phyloP scores from a whole-genome alignment of 495 filamentous ascomycete genomes.

The Elasticomyces elasticus region DNA sequence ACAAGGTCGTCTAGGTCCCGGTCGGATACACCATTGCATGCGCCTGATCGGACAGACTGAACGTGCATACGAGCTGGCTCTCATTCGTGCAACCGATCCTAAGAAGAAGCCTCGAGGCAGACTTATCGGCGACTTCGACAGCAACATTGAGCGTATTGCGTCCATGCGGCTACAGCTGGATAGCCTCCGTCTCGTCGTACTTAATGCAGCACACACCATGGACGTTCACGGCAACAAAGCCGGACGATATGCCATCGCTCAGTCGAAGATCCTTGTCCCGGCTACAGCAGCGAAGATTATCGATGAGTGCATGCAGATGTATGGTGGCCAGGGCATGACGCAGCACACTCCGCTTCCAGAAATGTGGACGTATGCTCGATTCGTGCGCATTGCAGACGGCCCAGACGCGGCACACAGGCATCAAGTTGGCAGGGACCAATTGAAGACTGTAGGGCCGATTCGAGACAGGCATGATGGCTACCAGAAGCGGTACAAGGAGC shows the following conservation, averaged over 20 bases:
- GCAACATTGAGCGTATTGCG: slow-evolving; percentile 36
- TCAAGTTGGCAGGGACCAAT: slow-evolving; percentile 35
- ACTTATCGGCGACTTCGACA: slow-evolving; percentile 35
- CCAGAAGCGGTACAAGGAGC: slow-evolving; percentile 27
- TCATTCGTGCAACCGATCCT: slow-evolving; percentile 31
- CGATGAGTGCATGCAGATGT: slow-evolving; percentile 37
- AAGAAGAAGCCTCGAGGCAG: slow-evolving; percentile 34
- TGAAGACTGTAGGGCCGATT: slow-evolving; percentile 32
- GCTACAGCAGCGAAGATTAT: slow-evolving; percentile 30
- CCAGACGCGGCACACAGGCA: slow-evolving; percentile 36
- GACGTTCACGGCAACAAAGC: slow-evolving; percentile 34
- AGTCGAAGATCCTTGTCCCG: slow-evolving; percentile 35
- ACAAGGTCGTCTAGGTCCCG: slow-evolving; percentile 35
- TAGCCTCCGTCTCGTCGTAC: slow-evolving; percentile 29
- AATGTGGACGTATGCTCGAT: slow-evolving; percentile 37
- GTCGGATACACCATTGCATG: slow-evolving; percentile 38
- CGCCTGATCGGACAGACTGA: slow-evolving; percentile 34
- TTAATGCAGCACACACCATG: slow-evolving; percentile 36
- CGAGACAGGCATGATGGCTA: slow-evolving; percentile 31
- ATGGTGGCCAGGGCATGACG: slow-evolving; percentile 34
- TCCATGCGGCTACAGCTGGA: slow-evolving; percentile 35
- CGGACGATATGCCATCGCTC: slow-evolving; percentile 33
- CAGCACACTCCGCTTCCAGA: slow-evolving; percentile 36
- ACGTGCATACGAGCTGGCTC: slow-evolving; percentile 33
- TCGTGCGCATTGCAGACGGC: slow-evolving; percentile 35